Evolutionary conservation across 306 rosid genomes (phyloP).

Genomic region (Prunus salicina): DNA sequence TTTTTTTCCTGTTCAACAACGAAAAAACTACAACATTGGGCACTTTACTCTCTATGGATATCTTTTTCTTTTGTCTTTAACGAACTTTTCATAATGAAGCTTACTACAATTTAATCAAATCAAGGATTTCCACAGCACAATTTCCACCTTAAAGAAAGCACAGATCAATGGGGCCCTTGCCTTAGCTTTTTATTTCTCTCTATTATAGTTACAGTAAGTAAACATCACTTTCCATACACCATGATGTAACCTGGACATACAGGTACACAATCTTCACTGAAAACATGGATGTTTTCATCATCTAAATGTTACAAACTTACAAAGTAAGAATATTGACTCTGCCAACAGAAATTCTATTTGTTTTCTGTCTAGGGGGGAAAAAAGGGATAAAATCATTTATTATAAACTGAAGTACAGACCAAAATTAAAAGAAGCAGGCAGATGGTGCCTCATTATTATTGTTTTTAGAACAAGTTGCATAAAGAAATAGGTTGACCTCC

Average conservation of each 20-base stretch:
- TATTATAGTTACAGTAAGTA: slow-evolving; percentile 1
- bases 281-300: background rate
- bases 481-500: background rate
- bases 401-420: background rate
- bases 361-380: background rate
- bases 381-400: background rate
- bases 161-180: slow-evolving; percentile 25
- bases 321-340: background rate
- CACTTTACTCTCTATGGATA: slow-evolving; percentile 18
- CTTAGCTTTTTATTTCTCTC: slow-evolving; percentile 16
- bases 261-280: slow-evolving; percentile 6
- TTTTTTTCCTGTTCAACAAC: slow-evolving; percentile 23
- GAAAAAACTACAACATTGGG: slow-evolving; percentile 9
- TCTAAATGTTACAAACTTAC: background rate
- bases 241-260: slow-evolving; percentile 6
- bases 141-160: slow-evolving; percentile 19
- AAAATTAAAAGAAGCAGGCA: background rate
- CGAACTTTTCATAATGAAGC: slow-evolving; percentile 28
- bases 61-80: slow-evolving; percentile 37
- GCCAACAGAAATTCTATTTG: background rate
- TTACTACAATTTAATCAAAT: slow-evolving; percentile 27
- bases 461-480: background rate
- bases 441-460: background rate
- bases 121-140: slow-evolving; percentile 24
- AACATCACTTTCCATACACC: slow-evolving; percentile 13